A percentile compares a stretch with the other conserved stretches of the same genome.
Evolutionary conservation across 495 filamentous ascomycete species (phyloP).

Genomic region (Ramalina peruviana): DNA sequence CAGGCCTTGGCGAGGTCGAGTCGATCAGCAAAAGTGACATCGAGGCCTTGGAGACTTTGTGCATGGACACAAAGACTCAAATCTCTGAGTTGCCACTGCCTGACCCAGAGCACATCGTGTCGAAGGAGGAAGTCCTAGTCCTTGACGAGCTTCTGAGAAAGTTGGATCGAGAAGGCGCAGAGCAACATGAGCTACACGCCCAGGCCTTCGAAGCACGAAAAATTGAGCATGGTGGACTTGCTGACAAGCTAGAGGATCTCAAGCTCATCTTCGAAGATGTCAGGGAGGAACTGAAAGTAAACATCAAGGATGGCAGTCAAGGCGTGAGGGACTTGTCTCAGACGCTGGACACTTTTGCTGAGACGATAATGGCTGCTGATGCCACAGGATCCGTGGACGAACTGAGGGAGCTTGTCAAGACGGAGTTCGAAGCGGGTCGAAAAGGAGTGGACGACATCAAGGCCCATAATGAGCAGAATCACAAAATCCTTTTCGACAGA

Average conservation of each 20-base stretch:
- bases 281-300: slow-evolving; percentile 51
- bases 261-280: slow-evolving; percentile 42
- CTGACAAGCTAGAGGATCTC: slow-evolving; percentile 45
- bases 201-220: slow-evolving; percentile 70
- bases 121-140: slow-evolving; percentile 46
- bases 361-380: slow-evolving; percentile 44
- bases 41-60: slow-evolving; percentile 61
- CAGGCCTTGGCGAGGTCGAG: slow-evolving; percentile 46
- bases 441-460: slow-evolving; percentile 53
- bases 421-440: slow-evolving; percentile 68
- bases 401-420: slow-evolving; percentile 61
- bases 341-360: slow-evolving; percentile 46
- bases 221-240: slow-evolving; percentile 43
- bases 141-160: slow-evolving; percentile 55
- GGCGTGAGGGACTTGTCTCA: slow-evolving; percentile 42
- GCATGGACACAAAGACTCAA: slow-evolving; percentile 64
- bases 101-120: slow-evolving; percentile 47
- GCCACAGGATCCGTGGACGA: slow-evolving; percentile 58
- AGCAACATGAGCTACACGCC: slow-evolving; percentile 56
- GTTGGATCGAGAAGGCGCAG: slow-evolving; percentile 53
- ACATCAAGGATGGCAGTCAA: slow-evolving; percentile 42
- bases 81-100: slow-evolving; percentile 56
- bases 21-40: slow-evolving; percentile 65
- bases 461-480: slow-evolving; percentile 62
- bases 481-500: slow-evolving; percentile 54